Evolutionary conservation across 106 monocot genomes (phyloP).

Genomic region (Dendrobium catenatum): DNA sequence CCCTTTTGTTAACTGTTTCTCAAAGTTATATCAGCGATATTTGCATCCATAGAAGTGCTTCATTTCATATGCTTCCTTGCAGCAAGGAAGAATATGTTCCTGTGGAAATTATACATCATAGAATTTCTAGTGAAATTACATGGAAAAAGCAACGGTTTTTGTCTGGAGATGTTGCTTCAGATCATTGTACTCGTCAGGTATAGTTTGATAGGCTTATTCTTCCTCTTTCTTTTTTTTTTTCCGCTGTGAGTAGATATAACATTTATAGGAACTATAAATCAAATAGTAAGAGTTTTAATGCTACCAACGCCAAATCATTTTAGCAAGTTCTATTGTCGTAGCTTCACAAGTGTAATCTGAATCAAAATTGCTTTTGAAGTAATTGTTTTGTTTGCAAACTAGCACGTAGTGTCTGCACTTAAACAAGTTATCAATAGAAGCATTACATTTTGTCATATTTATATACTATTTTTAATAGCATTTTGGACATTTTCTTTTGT

Average conservation of each 20-base stretch:
- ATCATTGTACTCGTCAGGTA: conserved; percentile 9
- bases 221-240: neutral
- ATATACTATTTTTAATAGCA: neutral
- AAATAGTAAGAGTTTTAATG: neutral
- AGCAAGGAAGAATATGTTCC: neutral
- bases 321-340: neutral
- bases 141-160: neutral
- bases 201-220: neutral
- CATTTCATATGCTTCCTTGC: conserved; percentile 12
- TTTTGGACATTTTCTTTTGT: neutral
- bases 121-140: neutral
- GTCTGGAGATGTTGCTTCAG: neutral
- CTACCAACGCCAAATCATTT: neutral
- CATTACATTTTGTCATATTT: neutral
- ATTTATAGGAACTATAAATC: neutral
- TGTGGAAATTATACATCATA: conserved; percentile 4
- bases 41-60: conserved; percentile 9
- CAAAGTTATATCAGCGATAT: conserved; percentile 9
- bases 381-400: neutral
- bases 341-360: neutral
- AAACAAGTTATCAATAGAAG: neutral
- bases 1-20: conserved; percentile 9
- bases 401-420: neutral
- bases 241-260: neutral
- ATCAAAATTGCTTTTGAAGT: neutral